Base-by-base conservation (phyloP, 2,329 filamentous ascomycete genomes). In the Elsinoe ampelina region DNA sequence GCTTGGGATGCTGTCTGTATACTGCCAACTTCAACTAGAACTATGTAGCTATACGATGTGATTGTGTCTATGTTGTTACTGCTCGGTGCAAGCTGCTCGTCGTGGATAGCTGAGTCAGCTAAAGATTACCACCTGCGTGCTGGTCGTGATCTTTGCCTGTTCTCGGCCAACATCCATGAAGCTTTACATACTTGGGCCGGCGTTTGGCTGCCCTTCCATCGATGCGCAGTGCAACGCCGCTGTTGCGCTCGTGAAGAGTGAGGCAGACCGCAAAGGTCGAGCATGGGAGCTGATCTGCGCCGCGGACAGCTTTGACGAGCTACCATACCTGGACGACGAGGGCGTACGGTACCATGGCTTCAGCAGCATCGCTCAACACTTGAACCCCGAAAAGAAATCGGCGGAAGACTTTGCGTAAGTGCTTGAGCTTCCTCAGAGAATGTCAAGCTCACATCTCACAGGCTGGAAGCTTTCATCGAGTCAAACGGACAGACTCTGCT, bases 111-210 rank as follows among this genome's bases (percentile, higher is more conserved):
- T 30, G 26, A 30, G 26, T 30, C 26, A 30, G 26, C 26, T 30
- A 30, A 5, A 30, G 26, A 7, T 5, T 30, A 30, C 4, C 3
- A 30, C 2, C 26, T 30, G 26, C 26, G 26, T 30, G 3, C 4
- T 30, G 26, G 26, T 30, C 26, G 26, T 30, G 26, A 30, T 5
- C 5, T 30, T 7, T 30, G 7, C 26, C 7, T 8, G 5, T 30
- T 30, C 26, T 7, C 2, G 7, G 4, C 7, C 26, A 30, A 5
- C 26, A 8, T 30, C 7, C 26, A 65, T 64, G 58, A 63, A 59
- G 73, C 81, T 98, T 59, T 87, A 95, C 72, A 80, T 95, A 66
- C 95, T 91, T 86, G 91, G 91, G 51, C 85, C 89, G 56, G 91
- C 88, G 39, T 95, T 95, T 70, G 84, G 84, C 39, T 81, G 96